Evolutionary conservation across 2,329 filamentous ascomycete genomes (phyloP), one percentile per base, ranked within the genome.

Genomic region (Byssochlamys sp.): DNA sequence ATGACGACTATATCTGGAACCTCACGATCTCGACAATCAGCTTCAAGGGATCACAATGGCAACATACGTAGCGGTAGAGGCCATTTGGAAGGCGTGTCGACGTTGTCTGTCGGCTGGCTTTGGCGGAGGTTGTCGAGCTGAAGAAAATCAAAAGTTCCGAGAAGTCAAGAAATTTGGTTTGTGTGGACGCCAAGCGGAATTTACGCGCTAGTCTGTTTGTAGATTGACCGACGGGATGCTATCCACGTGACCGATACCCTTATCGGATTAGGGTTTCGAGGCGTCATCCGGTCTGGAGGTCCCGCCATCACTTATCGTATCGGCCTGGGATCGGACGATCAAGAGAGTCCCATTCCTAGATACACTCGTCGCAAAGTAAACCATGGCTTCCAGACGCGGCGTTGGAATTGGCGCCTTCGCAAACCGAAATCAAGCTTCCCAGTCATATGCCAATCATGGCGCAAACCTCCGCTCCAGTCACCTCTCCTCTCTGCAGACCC

Each of bases 331-430:
- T 26, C 19, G 6, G 6, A 27, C n/a, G 9, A 26, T 26, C 5
- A 4, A 27, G 12, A 57, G 54, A 25, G 29, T 55, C 53, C 28
- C 24, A n/a, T 49, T 25, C 45, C 52, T 12, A 29, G 31, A 31
- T 35, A 14, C n/a, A 24, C 6, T 25, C 11, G 19, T 26, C 19
- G 10, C 25, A 35, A 35, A 9, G 19, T n/a, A 7, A 6, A 62
- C 35, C 25, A 80, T 80, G 77, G 73, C 77, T 26, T 67, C 71
- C 54, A 75, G 77, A 55, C 75, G 77, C 27, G 90, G 90, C 62
- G 90, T 96, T 60, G 92, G 92, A 67, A 85, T 97, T 58, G 91
- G 88, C 31, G 91, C 91, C 70, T 95, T 96, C 70, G 88, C 91
- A 73, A 88, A 91, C 64, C 88, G 86, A 61, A 88, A 86, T 56